A percentile compares a stretch with the other conserved stretches of the same genome.
Evolutionary conservation across 495 filamentous ascomycete genomes (phyloP).

Genomic region (Penicillium steckii): DNA sequence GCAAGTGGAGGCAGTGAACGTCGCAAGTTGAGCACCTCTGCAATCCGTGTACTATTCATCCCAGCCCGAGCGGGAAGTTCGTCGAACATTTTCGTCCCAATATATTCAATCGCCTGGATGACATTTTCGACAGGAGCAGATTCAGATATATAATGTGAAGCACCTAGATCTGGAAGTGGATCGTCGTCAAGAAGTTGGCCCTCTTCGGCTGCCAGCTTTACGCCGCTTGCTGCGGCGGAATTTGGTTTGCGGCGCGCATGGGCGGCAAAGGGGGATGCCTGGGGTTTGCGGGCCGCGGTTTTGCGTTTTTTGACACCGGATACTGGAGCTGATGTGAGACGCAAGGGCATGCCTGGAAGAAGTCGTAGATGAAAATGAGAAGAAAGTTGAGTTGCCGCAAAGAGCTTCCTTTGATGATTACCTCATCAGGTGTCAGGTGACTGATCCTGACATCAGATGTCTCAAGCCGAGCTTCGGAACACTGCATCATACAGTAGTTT

Average conservation of each 20-base stretch:
- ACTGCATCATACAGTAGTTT: too few relatives aligned
- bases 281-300: slow-evolving; percentile 20
- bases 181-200: slow-evolving; percentile 37
- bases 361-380: neutral
- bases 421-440: slow-evolving; percentile 6
- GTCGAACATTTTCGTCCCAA: slow-evolving; percentile 64
- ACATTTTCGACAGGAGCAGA: slow-evolving; percentile 62
- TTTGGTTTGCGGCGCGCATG: slow-evolving; percentile 58
- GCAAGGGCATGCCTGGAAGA: slow-evolving; percentile 39
- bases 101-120: slow-evolving; percentile 60
- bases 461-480: too few relatives aligned
- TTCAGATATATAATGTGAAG: slow-evolving; percentile 35
- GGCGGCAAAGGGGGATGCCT: slow-evolving; percentile 49
- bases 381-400: neutral
- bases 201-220: slow-evolving; percentile 35
- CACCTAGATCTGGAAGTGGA: slow-evolving; percentile 38
- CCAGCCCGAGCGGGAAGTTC: slow-evolving; percentile 64
- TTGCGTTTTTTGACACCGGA: slow-evolving; percentile 45
- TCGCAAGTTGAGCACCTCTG: slow-evolving; percentile 68
- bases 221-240: slow-evolving; percentile 28
- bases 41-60: slow-evolving; percentile 72
- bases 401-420: slow-evolving; percentile 5
- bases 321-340: slow-evolving; percentile 46
- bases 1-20: slow-evolving; percentile 65
- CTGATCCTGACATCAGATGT: neutral